Evolutionary conservation across 176 grass and related monocot species (phyloP), one percentile per base, ranked within the genome.

Genomic region (Eragrostis nindensis): DNA sequence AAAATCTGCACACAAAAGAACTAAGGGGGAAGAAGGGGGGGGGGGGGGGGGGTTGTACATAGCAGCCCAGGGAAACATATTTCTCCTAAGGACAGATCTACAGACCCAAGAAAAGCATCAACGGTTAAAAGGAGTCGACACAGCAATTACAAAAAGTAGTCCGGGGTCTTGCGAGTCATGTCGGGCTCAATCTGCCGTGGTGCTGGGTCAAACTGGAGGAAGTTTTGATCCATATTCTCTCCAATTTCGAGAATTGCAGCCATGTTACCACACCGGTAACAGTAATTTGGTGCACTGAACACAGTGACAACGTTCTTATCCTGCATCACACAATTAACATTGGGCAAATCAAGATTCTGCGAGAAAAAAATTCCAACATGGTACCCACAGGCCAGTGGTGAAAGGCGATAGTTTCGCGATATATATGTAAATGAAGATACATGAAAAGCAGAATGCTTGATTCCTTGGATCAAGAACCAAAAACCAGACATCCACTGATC

Each of bases 281-380:
- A 94, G 66, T 94, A 94, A 32, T 94, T 94, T 77, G 92, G 92
- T 5, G 91, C 91, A 4, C 88, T 94, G 76, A 94, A 94, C 62
- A 92, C 92, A 29, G 86, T 86, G 39, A 92, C 86, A 73, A 89
- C 89, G 10, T 95, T 91, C 83, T 90, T 90, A 41, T 92, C 93
- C 90, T 90, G 90, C 75, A 82, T 25, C 25, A 79, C 41, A 76
- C 24, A 80, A 39, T 57, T 12, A 57, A 74, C 29, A 82, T 8
- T 66, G 57, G 41, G 39, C 7, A 71, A 45, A 71, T 77, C 47
- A 60, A 50, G 40, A 54, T 78, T 76, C 16, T 49, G 57, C 32
- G 5, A 19, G 66, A n/a, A 40, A 40, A 56, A 6, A 17, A 45
- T 43, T 83, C 6, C 9, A 74, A 21, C 32, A 24, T 78, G 57